Conservation (phyloP, 495 filamentous ascomycete species). For the Copromyces sp. region DNA sequence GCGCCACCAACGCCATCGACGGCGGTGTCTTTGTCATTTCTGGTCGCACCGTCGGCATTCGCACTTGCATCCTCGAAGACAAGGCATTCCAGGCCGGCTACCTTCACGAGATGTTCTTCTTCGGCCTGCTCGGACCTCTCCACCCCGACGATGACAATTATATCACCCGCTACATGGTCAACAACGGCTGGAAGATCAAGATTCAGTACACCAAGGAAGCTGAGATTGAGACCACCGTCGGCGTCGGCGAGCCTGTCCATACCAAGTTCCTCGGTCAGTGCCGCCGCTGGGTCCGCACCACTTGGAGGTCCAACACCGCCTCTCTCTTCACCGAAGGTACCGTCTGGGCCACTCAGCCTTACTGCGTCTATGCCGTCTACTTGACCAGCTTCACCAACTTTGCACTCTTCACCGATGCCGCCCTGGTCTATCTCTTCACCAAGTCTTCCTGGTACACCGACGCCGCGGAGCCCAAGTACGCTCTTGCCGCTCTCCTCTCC, state of each 20-base stretch:
- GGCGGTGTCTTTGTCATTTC: constrained; percentile 49
- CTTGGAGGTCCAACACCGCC: constrained; percentile 52
- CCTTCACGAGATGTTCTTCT: constrained; percentile 46
- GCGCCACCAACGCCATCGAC: constrained; percentile 42
- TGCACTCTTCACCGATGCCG: constrained; percentile 44
- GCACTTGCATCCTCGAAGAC: constrained; percentile 37
- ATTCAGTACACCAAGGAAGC: constrained; percentile 51
- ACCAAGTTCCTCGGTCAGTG: constrained; percentile 51
- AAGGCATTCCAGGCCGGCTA: constrained; percentile 40
- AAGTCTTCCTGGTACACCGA: background rate
- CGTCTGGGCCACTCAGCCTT: constrained; percentile 38
- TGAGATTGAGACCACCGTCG: constrained; percentile 50
- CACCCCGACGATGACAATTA: constrained; percentile 64
- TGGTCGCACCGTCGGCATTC: constrained; percentile 39
- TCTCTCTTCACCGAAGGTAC: constrained; percentile 38
- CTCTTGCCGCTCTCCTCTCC: constrained; percentile 17
- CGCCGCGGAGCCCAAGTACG: background rate
- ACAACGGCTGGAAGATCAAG: constrained; percentile 45
- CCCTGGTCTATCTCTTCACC: constrained; percentile 27
- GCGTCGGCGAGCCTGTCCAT: constrained; percentile 22
- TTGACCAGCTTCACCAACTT: constrained; percentile 48
- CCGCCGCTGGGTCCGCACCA: constrained; percentile 52
- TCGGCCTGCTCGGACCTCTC: constrained; percentile 34
- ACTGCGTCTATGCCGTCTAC: constrained; percentile 53
- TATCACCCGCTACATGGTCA: constrained; percentile 52